Evolutionary conservation across 441 rosid species (phyloP), one percentile per base, ranked within the genome.

Genomic region (Theobroma grandiflorum): DNA sequence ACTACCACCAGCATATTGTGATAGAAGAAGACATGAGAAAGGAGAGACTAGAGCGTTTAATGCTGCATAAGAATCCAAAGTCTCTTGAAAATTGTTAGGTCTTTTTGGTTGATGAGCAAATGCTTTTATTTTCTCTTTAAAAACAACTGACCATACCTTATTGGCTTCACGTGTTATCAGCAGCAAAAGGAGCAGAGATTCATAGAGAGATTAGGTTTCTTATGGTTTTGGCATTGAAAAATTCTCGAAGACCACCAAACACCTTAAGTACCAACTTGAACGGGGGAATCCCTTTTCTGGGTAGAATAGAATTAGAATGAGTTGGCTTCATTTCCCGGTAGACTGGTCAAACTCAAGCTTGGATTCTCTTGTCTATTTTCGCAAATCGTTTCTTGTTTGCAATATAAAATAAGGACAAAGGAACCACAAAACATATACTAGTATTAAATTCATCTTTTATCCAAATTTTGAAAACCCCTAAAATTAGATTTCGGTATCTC

Each of bases 191-290:
- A 62, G 3, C 43, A 62, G 50, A n/a, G 62, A 38, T 52, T 40
- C 58, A 58, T 69, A 38, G 45, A 31, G 26, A 75, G 70, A 70
- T 53, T 52, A 45, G 52, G 37, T 67, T 66, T 64, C 2, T 16
- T 50, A 1, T 9, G 9, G 49, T 71, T 31, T 49, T 33, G 40
- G 20, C 58, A 31, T 49, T 71, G 14, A 50, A 50, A 81, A 77
- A 43, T 49, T 88, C 90, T 88, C 88, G 90, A 86, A 89, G 87
- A 82, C 86, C 87, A 82, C 88, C 84, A 81, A 68, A 68, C 18
- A 72, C 15, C 35, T 66, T 14, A 4, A 40, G 38, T 14, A 16
- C 40, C 57, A 18, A 53, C 76, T 16, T 66, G 66, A 49, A 64
- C 42, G 8, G 15, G 7, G 22, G 16, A 40, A 18, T 9, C 50